Percentiles rank a stretch among this genome's conserved stretches.
phyloP scores from a whole-genome alignment of 805 yeast species.

The Peterozyma toletana region DNA sequence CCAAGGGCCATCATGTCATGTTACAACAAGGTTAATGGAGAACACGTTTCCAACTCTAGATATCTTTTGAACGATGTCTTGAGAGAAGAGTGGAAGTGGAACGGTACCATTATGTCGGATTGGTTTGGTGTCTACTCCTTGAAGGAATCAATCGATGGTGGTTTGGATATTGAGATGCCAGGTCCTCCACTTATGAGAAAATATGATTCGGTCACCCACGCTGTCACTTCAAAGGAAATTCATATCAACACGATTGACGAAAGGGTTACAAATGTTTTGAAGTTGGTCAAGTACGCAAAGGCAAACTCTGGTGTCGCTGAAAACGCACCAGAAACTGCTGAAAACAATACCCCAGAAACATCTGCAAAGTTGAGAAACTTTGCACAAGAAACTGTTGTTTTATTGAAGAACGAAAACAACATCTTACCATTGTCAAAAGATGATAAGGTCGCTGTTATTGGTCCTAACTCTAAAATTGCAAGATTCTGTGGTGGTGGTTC shows the following conservation, averaged over 20 bases:
- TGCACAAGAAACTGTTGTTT: slow-evolving; percentile 45
- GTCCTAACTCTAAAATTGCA: slow-evolving; percentile 48
- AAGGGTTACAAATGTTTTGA: slow-evolving; percentile 39
- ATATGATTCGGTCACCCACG: slow-evolving; percentile 29
- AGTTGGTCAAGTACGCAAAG: slow-evolving; percentile 36
- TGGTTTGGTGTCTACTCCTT: slow-evolving; percentile 34
- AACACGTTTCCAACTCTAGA: slow-evolving; percentile 29
- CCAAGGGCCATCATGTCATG: slow-evolving; percentile 35
- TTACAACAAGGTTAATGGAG: slow-evolving; percentile 35
- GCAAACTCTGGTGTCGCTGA: slow-evolving; percentile 32
- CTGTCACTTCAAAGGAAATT: slow-evolving; percentile 33
- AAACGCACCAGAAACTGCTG: slow-evolving; percentile 26
- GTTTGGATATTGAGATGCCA: slow-evolving; percentile 39
- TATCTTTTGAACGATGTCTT: slow-evolving; percentile 26
- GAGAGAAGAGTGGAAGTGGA: slow-evolving; percentile 32
- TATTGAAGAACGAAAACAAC: slow-evolving; percentile 44
- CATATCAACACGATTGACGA: slow-evolving; percentile 34
- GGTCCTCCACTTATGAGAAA: slow-evolving; percentile 32
- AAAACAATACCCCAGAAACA: slow-evolving; percentile 42
- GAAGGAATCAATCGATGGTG: slow-evolving; percentile 31
- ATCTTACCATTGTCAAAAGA: slow-evolving; percentile 38
- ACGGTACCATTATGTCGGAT: slow-evolving; percentile 34
- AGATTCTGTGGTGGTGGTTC: slow-evolving; percentile 59
- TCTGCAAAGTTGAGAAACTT: slow-evolving; percentile 31
- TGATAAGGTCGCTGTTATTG: slow-evolving; percentile 43